Base-by-base conservation (phyloP, 495 filamentous ascomycete genomes). In the Penicillium riverlandense region DNA sequence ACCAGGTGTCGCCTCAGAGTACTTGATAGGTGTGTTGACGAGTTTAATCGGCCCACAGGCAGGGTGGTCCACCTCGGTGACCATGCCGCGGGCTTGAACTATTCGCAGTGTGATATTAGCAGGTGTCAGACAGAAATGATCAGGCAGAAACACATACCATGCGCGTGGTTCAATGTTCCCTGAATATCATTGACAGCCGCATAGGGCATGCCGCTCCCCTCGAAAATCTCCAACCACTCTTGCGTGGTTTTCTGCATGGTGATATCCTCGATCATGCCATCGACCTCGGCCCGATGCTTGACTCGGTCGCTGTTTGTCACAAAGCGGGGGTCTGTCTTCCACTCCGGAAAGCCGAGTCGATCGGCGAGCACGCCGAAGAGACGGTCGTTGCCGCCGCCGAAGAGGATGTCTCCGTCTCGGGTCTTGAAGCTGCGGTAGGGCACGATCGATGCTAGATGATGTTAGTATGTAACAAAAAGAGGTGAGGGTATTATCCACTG, bases 21-120 rank as follows among this genome's bases (percentile, higher is more conserved):
- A 97, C 62, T 98, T 98, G 47, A 98, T 81, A 0, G 92, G 92
- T n/a, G 91, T 90, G 55, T 92, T 95, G 16, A 98, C 80, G 43
- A 97, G 57, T 65, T 90, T 90, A 48, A 97, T 86, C 3, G 81
- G 78, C 1, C 92, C 92, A 57, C 90, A 95, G 3, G 70, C 65
- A 4, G 77, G 79, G 58, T 98, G 92, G 1, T 95, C 79, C 15
- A 96, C 70, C 53, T 92, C 86, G 6, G 82, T 76, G 5, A 98
- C 83, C 92, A 98, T 97, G 35, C 80, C 73, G 43, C 92, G 74
- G 22, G 91, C 91, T 40, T 76, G 71, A 2, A 91, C 90, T 84
- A 50, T 48, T 22, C 29, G 35, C 22, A 43, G 11, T 40, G 22
- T 4, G 22, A 22, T 22, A 32, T 51, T 31, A 45, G 32, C 29